phyloP scores from a whole-genome alignment of 2,329 filamentous ascomycete species.

The Huntiella bhutanensis region DNA sequence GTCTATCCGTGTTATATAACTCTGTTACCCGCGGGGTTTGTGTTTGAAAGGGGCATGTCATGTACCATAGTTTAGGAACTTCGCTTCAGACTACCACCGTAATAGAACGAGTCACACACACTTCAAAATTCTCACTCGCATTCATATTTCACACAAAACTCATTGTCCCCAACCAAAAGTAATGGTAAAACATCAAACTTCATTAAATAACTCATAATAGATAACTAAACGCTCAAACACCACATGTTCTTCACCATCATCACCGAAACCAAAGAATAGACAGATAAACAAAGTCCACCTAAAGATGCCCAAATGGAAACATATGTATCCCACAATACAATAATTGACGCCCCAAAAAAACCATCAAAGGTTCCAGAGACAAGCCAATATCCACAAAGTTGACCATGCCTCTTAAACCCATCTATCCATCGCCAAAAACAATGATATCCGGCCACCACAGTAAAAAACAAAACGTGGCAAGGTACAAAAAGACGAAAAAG shows the following conservation, averaged over 20 bases:
- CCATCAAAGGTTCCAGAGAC: constrained; percentile 1
- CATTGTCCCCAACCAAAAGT: not conserved
- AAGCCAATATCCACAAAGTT: constrained; percentile 7
- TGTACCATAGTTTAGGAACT: no score
- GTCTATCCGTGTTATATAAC: no score
- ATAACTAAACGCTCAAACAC: not conserved
- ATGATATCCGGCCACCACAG: not conserved
- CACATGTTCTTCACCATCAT: no score
- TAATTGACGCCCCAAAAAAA: not conserved
- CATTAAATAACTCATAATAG: constrained; percentile 8
- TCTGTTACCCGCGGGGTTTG: no score
- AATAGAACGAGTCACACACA: not conserved
- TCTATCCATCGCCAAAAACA: not conserved
- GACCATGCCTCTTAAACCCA: not conserved
- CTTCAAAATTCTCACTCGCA: not conserved
- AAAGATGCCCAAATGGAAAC: not conserved
- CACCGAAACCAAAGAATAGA: not conserved
- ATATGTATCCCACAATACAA: constrained; percentile 11
- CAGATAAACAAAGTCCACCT: not conserved
- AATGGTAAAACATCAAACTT: not conserved
- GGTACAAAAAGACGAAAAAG: not conserved
- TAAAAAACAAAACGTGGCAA: not conserved
- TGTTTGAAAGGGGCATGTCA: no score
- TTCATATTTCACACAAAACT: not conserved
- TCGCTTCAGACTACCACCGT: no score